phyloP scores from a whole-genome alignment of 305 asterid genomes.

The Stenogyne calaminthoides region DNA sequence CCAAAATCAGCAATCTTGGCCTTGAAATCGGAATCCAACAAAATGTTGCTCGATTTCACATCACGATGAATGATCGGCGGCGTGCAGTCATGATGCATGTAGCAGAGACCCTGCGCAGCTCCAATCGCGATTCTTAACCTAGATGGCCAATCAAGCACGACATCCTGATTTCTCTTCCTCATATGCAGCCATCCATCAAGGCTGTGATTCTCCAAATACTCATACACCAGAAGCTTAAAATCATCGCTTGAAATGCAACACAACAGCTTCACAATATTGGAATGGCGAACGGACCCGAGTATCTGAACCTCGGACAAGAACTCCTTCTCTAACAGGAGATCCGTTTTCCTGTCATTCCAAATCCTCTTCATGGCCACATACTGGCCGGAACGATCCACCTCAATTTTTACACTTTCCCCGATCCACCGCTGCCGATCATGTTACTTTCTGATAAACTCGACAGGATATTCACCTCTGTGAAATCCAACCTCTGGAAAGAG shows the following conservation, averaged over 20 bases:
- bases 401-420: conserved; percentile 77
- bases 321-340: conserved; percentile 60
- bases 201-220: conserved; percentile 83
- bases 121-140: conserved; percentile 75
- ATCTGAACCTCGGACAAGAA: conserved; percentile 78
- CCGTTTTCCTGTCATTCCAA: conserved; percentile 47
- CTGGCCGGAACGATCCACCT: conserved; percentile 45
- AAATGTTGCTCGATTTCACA: conserved; percentile 89
- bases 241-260: conserved; percentile 81
- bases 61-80: conserved; percentile 87
- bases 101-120: conserved; percentile 83
- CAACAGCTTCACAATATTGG: conserved; percentile 84
- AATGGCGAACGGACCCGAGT: conserved; percentile 77
- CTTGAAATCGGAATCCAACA: conserved; percentile 68
- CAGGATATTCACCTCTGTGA: conserved; percentile 63
- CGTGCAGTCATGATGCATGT: conserved; percentile 87
- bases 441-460: conserved; percentile 61
- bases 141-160: conserved; percentile 73
- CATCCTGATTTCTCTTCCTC: conserved; percentile 42
- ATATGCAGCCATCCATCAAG: conserved; percentile 81
- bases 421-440: conserved; percentile 85
- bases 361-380: conserved; percentile 83
- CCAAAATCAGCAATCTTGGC: conserved; percentile 94
- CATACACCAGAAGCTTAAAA: conserved; percentile 82
- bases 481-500: conserved; percentile 81